Evolutionary conservation across 1,139 yeast genomes (phyloP), one percentile per base, ranked within the genome.

Genomic region (Hemisphaericaspora xylanilytica): DNA sequence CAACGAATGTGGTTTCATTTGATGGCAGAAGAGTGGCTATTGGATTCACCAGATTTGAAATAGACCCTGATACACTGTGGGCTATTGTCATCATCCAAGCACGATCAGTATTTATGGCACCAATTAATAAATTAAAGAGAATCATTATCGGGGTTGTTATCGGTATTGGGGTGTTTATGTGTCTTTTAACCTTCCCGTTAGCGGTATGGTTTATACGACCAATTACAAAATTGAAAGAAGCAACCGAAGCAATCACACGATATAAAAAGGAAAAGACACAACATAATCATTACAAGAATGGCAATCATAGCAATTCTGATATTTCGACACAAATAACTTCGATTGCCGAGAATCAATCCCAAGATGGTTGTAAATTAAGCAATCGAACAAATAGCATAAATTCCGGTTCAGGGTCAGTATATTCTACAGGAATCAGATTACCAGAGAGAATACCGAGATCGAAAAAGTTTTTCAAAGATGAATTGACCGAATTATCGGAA

Each of bases 151-250:
- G 94, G 2, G 81, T 86, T 1, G 88, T 86, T 16, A 65, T 87
- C 30, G 96, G 89, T 1, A 79, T 87, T 24, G 90, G 95, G 2
- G 87, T 70, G 0, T 77, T 85, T 45, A 80, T 89, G 67, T 75
- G 87, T 47, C 48, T 87, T 2, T 62, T 85, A 14, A 87, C 97
- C 1, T 77, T 89, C 56, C 89, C 95, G 2, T 62, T 88, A 41
- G 90, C 96, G 0, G 87, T 88, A 40, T 81, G 81, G 70, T 90
- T 92, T 29, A 92, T 89, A 3, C 64, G 85, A 43, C 97, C 98
- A 0, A 85, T 92, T 39, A 77, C 88, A 32, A 73, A 81, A 44
- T 73, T 90, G 32, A 88, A 85, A 54, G 80, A 81, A 43, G 96
- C 96, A 0, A 86, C 97, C 1, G 96, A 87, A 55, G 78, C 71